phyloP scores from a whole-genome alignment of 2,329 filamentous ascomycete species.

The Hymenoscyphus repandus region DNA sequence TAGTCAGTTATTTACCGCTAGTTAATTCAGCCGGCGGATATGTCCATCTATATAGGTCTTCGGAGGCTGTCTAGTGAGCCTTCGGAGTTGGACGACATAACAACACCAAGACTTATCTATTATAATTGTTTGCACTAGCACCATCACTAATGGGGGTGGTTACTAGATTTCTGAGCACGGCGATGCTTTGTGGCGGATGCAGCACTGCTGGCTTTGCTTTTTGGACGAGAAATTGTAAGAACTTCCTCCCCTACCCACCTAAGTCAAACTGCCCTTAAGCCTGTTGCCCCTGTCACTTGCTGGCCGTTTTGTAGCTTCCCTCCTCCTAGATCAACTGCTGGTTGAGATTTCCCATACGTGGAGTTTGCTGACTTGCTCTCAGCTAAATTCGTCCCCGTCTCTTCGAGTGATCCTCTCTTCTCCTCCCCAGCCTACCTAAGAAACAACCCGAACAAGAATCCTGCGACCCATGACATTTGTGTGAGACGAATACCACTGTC shows the following conservation, averaged over 20 bases:
- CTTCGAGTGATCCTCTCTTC: slow-evolving; percentile 57
- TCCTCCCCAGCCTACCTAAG: slow-evolving; percentile 48
- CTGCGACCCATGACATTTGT: slow-evolving; percentile 59
- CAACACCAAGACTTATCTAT: too few relatives aligned
- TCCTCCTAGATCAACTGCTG: too few relatives aligned
- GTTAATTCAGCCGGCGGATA: too few relatives aligned
- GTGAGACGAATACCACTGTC: slow-evolving; percentile 56
- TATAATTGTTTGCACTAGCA: too few relatives aligned
- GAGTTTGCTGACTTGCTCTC: neutral
- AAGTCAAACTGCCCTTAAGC: too few relatives aligned
- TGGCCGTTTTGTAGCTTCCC: too few relatives aligned
- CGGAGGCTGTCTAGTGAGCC: too few relatives aligned
- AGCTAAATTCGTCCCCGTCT: slow-evolving; percentile 44
- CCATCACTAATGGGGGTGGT: slow-evolving; percentile 18
- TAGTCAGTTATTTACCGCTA: too few relatives aligned
- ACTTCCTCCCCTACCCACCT: neutral
- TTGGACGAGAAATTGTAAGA: slow-evolving; percentile 15
- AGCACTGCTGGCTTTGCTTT: slow-evolving; percentile 20
- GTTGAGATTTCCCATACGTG: too few relatives aligned
- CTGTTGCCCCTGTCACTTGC: too few relatives aligned
- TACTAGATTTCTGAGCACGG: slow-evolving; percentile 18
- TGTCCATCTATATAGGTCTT: too few relatives aligned
- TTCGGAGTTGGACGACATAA: too few relatives aligned
- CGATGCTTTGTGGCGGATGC: slow-evolving; percentile 17
- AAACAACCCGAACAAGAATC: slow-evolving; percentile 59